Base-by-base conservation (phyloP, 148 eudicot species). In the Cornus kousa region DNA sequence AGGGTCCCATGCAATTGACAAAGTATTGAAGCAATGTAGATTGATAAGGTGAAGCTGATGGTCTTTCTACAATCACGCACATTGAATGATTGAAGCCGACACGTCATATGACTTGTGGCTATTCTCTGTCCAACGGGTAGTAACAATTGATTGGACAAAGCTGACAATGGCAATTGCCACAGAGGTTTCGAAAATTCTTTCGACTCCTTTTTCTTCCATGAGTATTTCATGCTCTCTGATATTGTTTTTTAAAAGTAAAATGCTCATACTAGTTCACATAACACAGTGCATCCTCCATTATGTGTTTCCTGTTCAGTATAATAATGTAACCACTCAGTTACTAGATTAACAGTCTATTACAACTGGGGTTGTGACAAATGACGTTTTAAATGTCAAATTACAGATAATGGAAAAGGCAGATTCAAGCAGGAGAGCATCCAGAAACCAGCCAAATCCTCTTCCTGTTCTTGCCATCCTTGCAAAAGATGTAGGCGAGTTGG, bases 361-460 rank as follows among this genome's bases (percentile, higher is more conserved):
- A 59, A 50, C 39, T 31, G 9, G 67, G 77, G 11, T 76, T 67
- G 33, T 72, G 59, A 75, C 43, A 24, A 70, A 70, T 20, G 17
- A 75, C 71, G 43, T 22, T 33, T 81, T 68, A 85, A 53, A 64
- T 57, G 66, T 39, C 62, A 70, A 35, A 20, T 74, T 89, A 81
- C 95, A 96, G 99, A 85, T 76, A 84, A 96, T 96, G 99, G 99
- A 93, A 87, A 91, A 93, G 82, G 95, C 98, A 81, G 98, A 94
- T 87, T 93, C 97, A 75, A 93, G 97, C 82, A 89, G 97, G 79
- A 92, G 99, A 81, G 92, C 98, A 83, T 87, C 99, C 57, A 92
- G 88, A 82, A 93, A 96, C 84, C 98, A 88, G 84, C 91, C 89
- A 40, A 92, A 92, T 81, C 89, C 97, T 80, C 98, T 91, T 82